Percentiles rank a stretch among this genome's conserved stretches.
Conservation (phyloP, 495 filamentous ascomycete species). For the Cairneyella variabilis region DNA sequence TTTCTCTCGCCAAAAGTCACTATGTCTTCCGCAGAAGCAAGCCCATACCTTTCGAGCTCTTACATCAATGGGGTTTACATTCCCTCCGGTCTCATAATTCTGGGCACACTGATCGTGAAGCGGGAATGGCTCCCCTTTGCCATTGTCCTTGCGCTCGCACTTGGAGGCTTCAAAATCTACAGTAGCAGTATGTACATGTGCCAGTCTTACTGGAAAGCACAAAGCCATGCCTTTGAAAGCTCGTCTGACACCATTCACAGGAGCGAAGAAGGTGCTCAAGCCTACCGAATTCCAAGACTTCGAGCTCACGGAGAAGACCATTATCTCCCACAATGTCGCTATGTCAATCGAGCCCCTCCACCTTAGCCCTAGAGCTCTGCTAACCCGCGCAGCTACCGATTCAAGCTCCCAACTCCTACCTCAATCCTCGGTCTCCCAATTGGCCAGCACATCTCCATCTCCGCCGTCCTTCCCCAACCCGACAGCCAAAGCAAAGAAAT, state of each 20-base stretch:
- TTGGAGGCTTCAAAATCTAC: conserved; percentile 63
- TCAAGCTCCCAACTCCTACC: conserved; percentile 68
- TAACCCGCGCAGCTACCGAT: conserved; percentile 67
- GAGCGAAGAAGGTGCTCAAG: conserved; percentile 76
- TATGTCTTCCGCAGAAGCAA: conserved; percentile 7
- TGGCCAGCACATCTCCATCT: conserved; percentile 96
- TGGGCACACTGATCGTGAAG: conserved; percentile 74
- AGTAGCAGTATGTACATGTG: conserved; percentile 47
- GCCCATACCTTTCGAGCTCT: conserved; percentile 23
- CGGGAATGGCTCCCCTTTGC: conserved; percentile 73
- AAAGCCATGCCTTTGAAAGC: not conserved
- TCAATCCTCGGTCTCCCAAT: conserved; percentile 94
- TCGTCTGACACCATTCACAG: conserved; percentile 36
- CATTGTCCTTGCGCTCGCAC: conserved; percentile 52
- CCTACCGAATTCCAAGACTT: conserved; percentile 86
- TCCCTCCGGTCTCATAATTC: conserved; percentile 74
- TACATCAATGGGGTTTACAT: conserved; percentile 76
- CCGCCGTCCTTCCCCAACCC: conserved; percentile 60
- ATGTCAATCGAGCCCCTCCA: conserved; percentile 51
- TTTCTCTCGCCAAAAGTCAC: not conserved
- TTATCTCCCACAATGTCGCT: conserved; percentile 94
- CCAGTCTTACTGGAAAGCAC: not conserved
- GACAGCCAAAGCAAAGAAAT: conserved; percentile 78
- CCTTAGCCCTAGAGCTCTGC: conserved; percentile 9
- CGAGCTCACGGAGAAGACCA: conserved; percentile 82